These are phyloP conservation scores for Corymbia maculata DNA, from an alignment of 345 rosid genomes.

Conservation along the genomic window DNA sequence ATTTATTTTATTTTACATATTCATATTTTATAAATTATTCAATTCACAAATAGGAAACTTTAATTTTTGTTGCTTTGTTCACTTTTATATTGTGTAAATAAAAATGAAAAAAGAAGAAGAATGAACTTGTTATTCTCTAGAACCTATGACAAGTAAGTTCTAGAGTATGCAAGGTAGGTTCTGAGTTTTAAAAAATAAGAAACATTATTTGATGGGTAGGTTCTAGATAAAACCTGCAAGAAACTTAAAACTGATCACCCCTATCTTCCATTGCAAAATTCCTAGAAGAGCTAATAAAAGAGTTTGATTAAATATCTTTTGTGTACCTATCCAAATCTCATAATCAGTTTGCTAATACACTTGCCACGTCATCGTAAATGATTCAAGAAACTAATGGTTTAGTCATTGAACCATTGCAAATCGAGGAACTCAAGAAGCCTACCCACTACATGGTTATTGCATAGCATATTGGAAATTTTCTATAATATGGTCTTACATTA, in stretches of 20 bases:
- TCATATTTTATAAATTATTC: too few species aligned
- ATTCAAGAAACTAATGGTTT: neutral
- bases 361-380: neutral
- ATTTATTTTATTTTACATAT: too few species aligned
- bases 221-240: neutral
- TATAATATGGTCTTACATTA: too few species aligned
- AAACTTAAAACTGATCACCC: rapidly evolving
- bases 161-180: rapidly evolving
- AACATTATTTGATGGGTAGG: too few species aligned
- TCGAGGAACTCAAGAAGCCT: neutral
- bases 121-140: neutral
- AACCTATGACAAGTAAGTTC: neutral
- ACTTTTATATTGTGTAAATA: too few species aligned
- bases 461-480: too few species aligned
- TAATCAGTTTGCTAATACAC: neutral
- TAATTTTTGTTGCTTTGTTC: neutral
- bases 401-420: neutral
- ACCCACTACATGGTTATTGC: neutral
- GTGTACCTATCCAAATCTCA: neutral
- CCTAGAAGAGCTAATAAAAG: neutral
- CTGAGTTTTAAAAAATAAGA: too few species aligned
- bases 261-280: neutral
- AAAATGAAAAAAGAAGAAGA: too few species aligned
- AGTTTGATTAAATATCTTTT: neutral
- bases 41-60: neutral